Conservation (phyloP, 148 eudicot genomes). For the Gaultheria prostrata region DNA sequence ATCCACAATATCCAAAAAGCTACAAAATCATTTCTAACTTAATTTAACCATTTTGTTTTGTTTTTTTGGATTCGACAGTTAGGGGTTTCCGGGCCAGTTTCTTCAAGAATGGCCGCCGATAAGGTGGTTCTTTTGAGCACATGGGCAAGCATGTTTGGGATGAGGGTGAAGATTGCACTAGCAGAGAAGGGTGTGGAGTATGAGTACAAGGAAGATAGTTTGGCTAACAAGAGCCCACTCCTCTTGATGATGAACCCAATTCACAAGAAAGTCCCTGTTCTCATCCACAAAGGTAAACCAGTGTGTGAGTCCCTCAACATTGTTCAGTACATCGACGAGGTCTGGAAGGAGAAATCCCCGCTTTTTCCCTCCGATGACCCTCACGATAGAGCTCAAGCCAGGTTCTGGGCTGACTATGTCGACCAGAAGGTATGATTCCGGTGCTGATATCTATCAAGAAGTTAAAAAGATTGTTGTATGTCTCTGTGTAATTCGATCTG, state of each 20-base stretch:
- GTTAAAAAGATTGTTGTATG: neutral
- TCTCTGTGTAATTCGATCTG: neutral
- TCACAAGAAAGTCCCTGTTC: constrained; percentile 47
- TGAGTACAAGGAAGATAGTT: constrained; percentile 21
- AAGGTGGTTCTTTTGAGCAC: constrained; percentile 18
- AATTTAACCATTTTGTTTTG: too few relatives aligned
- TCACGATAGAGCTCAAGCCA: constrained; percentile 39
- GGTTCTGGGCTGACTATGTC: constrained; percentile 53
- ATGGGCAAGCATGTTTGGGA: constrained; percentile 21
- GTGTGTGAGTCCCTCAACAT: constrained; percentile 45
- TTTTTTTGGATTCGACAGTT: too few relatives aligned
- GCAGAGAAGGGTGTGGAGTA: constrained; percentile 24
- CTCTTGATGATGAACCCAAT: constrained; percentile 34
- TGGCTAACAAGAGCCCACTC: constrained; percentile 26
- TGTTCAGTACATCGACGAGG: constrained; percentile 56
- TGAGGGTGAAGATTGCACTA: constrained; percentile 22
- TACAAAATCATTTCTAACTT: neutral
- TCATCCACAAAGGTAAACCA: constrained; percentile 54
- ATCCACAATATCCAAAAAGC: neutral
- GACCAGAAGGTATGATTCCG: neutral
- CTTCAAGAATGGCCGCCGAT: constrained; percentile 17
- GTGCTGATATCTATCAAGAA: neutral
- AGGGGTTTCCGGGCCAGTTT: neutral
- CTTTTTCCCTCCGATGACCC: constrained; percentile 52
- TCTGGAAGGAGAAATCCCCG: constrained; percentile 37